Evolutionary conservation across 805 yeast species (phyloP), one percentile per base, ranked within the genome.

Genomic region (Schwanniomyces polymorphus): DNA sequence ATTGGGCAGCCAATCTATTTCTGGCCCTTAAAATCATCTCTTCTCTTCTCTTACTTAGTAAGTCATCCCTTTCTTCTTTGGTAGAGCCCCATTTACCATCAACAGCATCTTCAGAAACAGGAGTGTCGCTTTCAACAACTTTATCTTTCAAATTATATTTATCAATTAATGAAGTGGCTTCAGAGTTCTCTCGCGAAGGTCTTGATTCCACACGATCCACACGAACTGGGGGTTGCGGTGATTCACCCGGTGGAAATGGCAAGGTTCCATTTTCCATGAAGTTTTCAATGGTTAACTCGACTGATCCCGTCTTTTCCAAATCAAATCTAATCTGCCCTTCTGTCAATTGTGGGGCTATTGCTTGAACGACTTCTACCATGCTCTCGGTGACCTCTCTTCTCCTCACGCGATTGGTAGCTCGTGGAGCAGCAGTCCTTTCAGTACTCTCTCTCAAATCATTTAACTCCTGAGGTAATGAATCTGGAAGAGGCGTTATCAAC

Each of bases 291-390:
- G 98, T 91, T 7, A 67, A 78, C 63, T 89, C 91, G 1, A 91
- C 91, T 7, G 87, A 84, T 0, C 96, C 95, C 0, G 94, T 82
- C 49, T 81, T 74, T 58, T 84, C 82, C 51, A 94, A 76, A 61
- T 87, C 96, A 51, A 75, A 74, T 50, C 84, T 74, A 50, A 94
- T 89, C 60, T 88, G 95, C 7, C 79, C 87, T 4, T 68, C 76
- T 1, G 87, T 74, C 27, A 88, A 68, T 17, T 74, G 73, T 4
- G 97, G 97, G 0, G 91, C 96, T 46, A 92, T 74, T 37, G 90
- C 82, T 55, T 83, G 87, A 2, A 92, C 97, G 0, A 88, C 84
- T 52, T 86, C 94, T 38, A 92, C 75, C 98, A 92, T 92, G 47
- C 79, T 80, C 5, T 72, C 73, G 3, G 85, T 82, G 18, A 86